These are phyloP conservation scores for Aphanocladium album DNA, from an alignment of 2,329 filamentous ascomycete genomes.

Conservation along the genomic window DNA sequence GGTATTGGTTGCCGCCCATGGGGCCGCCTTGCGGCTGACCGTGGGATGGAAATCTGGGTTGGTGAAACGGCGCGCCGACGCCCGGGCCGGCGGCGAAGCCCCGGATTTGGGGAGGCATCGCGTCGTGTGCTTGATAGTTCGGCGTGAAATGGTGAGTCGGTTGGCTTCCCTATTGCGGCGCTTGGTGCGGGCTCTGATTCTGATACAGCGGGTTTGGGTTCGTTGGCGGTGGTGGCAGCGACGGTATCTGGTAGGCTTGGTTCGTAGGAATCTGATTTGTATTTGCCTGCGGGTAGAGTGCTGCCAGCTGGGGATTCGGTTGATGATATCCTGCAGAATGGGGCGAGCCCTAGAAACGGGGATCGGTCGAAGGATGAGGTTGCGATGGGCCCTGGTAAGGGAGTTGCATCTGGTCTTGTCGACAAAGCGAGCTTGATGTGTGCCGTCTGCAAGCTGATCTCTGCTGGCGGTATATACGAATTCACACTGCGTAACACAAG, in stretches of 20 bases:
- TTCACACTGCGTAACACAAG: neutral
- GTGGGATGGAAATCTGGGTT: slow-evolving; percentile 48
- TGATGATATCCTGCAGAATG: neutral
- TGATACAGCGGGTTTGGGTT: neutral
- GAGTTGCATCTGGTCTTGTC: slow-evolving; percentile 7
- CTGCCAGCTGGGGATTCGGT: too few relatives aligned
- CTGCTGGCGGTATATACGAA: neutral
- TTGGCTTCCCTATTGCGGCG: neutral
- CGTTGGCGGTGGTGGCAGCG: neutral
- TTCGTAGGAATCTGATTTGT: too few relatives aligned
- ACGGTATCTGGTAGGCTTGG: too few relatives aligned
- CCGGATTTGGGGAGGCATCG: slow-evolving; percentile 35
- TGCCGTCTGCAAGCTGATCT: neutral
- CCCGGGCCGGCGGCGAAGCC: slow-evolving; percentile 34
- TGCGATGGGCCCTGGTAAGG: neutral
- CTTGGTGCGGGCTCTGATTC: neutral
- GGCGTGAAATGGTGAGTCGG: neutral
- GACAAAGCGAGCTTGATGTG: neutral
- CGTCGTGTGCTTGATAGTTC: neutral
- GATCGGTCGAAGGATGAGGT: neutral
- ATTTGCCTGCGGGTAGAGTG: too few relatives aligned
- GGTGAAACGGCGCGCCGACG: slow-evolving; percentile 37
- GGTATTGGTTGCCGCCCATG: slow-evolving; percentile 66
- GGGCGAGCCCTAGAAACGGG: slow-evolving; percentile 4
- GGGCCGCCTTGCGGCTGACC: slow-evolving; percentile 46